These are phyloP conservation scores for Aureobasidium sp. DNA, from an alignment of 2,329 filamentous ascomycete species.

Conservation along the genomic window DNA sequence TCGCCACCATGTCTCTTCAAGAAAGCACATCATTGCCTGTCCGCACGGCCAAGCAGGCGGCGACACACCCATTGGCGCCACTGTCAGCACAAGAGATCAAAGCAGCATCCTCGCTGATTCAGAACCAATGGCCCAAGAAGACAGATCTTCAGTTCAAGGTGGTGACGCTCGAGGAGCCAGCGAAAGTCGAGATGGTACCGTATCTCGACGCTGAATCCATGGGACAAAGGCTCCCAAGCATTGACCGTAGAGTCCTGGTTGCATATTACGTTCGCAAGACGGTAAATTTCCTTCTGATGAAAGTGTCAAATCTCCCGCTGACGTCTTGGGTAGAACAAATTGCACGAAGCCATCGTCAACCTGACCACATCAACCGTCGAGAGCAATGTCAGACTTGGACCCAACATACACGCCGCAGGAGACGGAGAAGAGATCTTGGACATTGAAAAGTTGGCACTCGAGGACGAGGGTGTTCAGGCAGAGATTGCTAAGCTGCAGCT, in stretches of 20 bases:
- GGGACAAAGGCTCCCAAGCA: slow-evolving; percentile 51
- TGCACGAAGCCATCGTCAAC: slow-evolving; percentile 55
- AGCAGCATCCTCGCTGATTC: slow-evolving; percentile 44
- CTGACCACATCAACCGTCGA: slow-evolving; percentile 46
- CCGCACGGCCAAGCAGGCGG: slow-evolving; percentile 22
- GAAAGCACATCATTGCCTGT: slow-evolving; percentile 20
- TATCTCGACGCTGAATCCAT: slow-evolving; percentile 20
- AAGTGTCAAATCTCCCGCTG: neutral
- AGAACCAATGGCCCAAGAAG: slow-evolving; percentile 47
- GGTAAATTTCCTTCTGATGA: slow-evolving; percentile 32
- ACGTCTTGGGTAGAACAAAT: slow-evolving; percentile 44
- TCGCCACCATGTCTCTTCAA: slow-evolving; percentile 14
- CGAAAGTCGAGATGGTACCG: slow-evolving; percentile 19
- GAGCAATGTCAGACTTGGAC: slow-evolving; percentile 52
- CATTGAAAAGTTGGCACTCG: slow-evolving; percentile 51
- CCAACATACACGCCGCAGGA: slow-evolving; percentile 50
- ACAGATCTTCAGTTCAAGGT: slow-evolving; percentile 58
- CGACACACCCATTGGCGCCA: slow-evolving; percentile 53
- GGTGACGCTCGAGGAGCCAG: slow-evolving; percentile 41
- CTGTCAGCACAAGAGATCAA: slow-evolving; percentile 53
- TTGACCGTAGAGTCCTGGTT: slow-evolving; percentile 48
- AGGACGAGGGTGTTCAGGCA: slow-evolving; percentile 49
- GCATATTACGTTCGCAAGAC: slow-evolving; percentile 56
- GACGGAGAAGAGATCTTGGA: slow-evolving; percentile 55
- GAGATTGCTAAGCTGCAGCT: slow-evolving; percentile 55